Evolutionary conservation across 305 asterid genomes (phyloP), one percentile per base, ranked within the genome.

Genomic region (Fraxinus velutina): DNA sequence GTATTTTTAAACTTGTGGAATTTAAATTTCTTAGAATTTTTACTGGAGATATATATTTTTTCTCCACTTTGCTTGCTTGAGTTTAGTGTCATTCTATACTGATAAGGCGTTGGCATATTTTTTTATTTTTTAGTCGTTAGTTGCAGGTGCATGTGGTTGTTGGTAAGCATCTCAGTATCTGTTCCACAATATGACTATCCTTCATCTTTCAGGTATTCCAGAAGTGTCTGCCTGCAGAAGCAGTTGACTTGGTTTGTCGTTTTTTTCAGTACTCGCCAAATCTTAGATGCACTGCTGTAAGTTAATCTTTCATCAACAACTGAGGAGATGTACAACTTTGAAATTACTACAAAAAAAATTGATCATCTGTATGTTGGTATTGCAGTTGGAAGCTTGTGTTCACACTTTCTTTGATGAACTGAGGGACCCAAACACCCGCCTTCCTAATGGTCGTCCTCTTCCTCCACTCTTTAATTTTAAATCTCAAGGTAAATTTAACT

Each of bases 371-470:
- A n/a, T 76, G 81, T 62, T 79, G 85, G 79, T 70, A 73, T 75
- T 85, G 84, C 92, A 95, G 98, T 88, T 95, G 92, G 98, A 95
- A 88, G 98, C 98, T 87, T 95, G 98, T 82, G 85, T 92, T 89
- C 98, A 95, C 87, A 96, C 98, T 44, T 95, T 95, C 91, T 95
- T 95, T 42, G 98, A 95, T 83, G 98, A 95, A 88, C 81, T 95
- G 87, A 90, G 98, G 87, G 96, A 95, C 77, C 95, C 96, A 77
- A 90, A 86, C 81, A 87, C 91, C 79, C 91, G 98, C 44, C 97
- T 95, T 84, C 98, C 97, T 80, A 95, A 92, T 90, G 98, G 98
- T 50, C 98, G 98, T 52, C 98, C 98, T 66, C 98, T 93, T 86
- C 98, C 98, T 77, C 96, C 98, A 42, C 98, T 94, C 80, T 91